Percentiles rank a stretch among this genome's conserved stretches.
Evolutionary conservation across 805 yeast genomes (phyloP).

Genomic region (Saccharomycopsis sp.): DNA sequence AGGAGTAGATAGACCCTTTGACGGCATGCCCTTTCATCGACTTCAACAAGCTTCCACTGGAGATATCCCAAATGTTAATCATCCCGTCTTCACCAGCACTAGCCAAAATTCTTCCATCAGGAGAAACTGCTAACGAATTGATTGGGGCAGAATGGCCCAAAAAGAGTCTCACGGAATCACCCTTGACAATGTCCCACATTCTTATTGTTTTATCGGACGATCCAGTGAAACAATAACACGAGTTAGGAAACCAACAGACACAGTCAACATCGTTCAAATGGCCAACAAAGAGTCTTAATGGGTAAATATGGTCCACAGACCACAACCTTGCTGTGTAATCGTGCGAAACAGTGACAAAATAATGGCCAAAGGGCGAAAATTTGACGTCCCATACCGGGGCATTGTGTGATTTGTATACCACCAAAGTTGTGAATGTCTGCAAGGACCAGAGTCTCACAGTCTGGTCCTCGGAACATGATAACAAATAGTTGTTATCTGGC

Average conservation of each 20-base stretch:
- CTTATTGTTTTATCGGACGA: slow-evolving; percentile 92
- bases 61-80: slow-evolving; percentile 89
- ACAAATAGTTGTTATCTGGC: slow-evolving; percentile 77
- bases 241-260: slow-evolving; percentile 93
- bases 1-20: slow-evolving; percentile 72
- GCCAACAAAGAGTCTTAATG: slow-evolving; percentile 93
- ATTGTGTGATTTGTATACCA: slow-evolving; percentile 92
- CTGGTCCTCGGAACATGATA: slow-evolving; percentile 85
- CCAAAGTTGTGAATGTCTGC: slow-evolving; percentile 84
- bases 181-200: slow-evolving; percentile 95
- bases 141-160: slow-evolving; percentile 91
- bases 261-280: slow-evolving; percentile 95
- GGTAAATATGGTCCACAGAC: slow-evolving; percentile 97
- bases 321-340: slow-evolving; percentile 97
- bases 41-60: slow-evolving; percentile 82
- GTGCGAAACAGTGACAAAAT: slow-evolving; percentile 96
- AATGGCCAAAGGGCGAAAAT: slow-evolving; percentile 92
- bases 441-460: slow-evolving; percentile 91
- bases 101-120: slow-evolving; percentile 96
- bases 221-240: slow-evolving; percentile 90
- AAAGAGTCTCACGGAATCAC: slow-evolving; percentile 84
- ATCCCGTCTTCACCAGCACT: slow-evolving; percentile 90
- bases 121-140: slow-evolving; percentile 79
- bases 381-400: slow-evolving; percentile 98
- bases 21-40: slow-evolving; percentile 90